A percentile compares a stretch with the other conserved stretches of the same genome.
These are phyloP conservation scores for Vigna trinervia DNA, from an alignment of 306 rosid species.

Conservation along the genomic window DNA sequence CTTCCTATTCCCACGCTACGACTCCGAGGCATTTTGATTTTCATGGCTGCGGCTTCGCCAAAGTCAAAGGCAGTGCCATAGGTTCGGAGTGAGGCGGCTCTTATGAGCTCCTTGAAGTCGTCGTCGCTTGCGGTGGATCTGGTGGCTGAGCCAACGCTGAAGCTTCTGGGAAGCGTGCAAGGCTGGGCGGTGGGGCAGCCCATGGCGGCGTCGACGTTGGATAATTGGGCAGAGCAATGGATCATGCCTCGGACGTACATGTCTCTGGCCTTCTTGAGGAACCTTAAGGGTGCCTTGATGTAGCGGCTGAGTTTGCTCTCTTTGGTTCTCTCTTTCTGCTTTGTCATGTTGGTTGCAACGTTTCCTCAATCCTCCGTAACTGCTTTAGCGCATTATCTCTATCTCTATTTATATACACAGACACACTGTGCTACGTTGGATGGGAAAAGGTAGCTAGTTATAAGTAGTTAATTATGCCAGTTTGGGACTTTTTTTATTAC, in stretches of 20 bases:
- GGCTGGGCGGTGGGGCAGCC: conserved; percentile 45
- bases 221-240: conserved; percentile 41
- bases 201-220: conserved; percentile 41
- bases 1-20: conserved; percentile 59
- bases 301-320: conserved; percentile 35
- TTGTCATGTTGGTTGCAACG: conserved; percentile 9
- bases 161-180: conserved; percentile 57
- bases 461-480: too few species aligned
- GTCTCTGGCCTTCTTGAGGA: conserved; percentile 55
- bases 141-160: conserved; percentile 48
- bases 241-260: conserved; percentile 60
- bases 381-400: not conserved
- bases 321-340: conserved; percentile 25
- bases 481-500: too few species aligned
- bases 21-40: conserved; percentile 43
- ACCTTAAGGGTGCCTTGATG: conserved; percentile 57
- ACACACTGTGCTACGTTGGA: too few species aligned
- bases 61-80: not conserved
- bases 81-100: conserved; percentile 49
- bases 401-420: too few species aligned
- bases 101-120: conserved; percentile 63
- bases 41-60: not conserved
- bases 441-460: too few species aligned
- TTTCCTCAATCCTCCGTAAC: not conserved
- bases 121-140: conserved; percentile 26